A percentile compares a stretch with the other conserved stretches of the same genome.
phyloP scores from a whole-genome alignment of 768 basidiomycete species.

The Rhodotorula toruloides region DNA sequence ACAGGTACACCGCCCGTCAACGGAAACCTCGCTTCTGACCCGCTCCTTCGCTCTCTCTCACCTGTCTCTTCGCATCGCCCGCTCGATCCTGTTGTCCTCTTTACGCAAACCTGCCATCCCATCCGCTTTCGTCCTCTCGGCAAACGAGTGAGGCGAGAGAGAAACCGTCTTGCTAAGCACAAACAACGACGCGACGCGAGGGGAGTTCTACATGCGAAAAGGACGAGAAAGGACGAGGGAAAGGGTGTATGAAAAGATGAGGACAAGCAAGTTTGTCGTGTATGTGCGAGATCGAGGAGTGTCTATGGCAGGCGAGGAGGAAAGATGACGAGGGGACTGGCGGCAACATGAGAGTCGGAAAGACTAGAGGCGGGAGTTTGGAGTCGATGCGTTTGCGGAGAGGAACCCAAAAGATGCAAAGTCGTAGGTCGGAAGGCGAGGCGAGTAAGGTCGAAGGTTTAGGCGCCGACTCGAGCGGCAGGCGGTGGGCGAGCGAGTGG shows the following conservation, averaged over 20 bases:
- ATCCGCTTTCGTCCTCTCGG: not conserved
- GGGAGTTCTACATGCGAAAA: not conserved
- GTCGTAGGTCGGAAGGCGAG: not conserved
- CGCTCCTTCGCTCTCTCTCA: no score
- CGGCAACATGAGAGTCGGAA: not conserved
- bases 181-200: not conserved
- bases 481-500: not conserved
- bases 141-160: not conserved
- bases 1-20: conserved; percentile 32
- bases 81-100: not conserved
- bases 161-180: not conserved
- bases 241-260: no score
- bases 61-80: not conserved
- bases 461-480: conserved; percentile 1
- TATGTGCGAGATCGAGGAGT: no score
- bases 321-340: not conserved
- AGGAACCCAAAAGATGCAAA: not conserved
- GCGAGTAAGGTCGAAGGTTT: not conserved
- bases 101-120: not conserved
- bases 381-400: not conserved
- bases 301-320: not conserved
- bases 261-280: no score
- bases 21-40: conserved; percentile 29
- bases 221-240: not conserved
- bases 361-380: not conserved